Evolutionary conservation across 2,329 filamentous ascomycete genomes (phyloP).

Genomic region (Hypocreales sp.): DNA sequence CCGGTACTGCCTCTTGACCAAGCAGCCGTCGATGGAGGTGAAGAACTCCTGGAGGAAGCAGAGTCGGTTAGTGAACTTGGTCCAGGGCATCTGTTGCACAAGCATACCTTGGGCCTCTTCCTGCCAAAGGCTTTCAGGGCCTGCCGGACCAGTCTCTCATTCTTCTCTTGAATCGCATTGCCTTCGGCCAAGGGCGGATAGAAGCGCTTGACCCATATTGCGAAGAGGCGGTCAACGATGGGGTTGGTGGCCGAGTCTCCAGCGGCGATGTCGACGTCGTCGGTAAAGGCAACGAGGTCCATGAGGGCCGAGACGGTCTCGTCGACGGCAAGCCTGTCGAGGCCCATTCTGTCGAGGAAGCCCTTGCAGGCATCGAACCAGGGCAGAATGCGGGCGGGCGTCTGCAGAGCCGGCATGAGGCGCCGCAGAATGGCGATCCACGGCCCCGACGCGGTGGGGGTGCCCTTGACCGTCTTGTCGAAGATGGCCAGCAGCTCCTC

Average conservation of each 20-base stretch:
- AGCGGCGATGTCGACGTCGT: conserved; percentile 33
- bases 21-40: conserved; percentile 45
- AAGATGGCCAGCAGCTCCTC: conserved; percentile 57
- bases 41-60: conserved; percentile 44
- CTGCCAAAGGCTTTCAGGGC: conserved; percentile 47
- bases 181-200: conserved; percentile 20
- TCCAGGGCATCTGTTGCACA: too few relatives aligned
- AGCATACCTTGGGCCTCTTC: conserved; percentile 42
- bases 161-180: conserved; percentile 23
- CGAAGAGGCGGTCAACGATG: conserved; percentile 40
- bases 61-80: too few relatives aligned
- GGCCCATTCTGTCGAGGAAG: conserved; percentile 31
- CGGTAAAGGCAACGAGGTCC: conserved; percentile 47
- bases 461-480: conserved; percentile 44
- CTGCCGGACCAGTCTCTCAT: conserved; percentile 33
- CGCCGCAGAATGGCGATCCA: conserved; percentile 54
- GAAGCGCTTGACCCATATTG: conserved; percentile 39
- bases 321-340: conserved; percentile 46
- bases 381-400: conserved; percentile 44
- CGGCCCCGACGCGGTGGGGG: conserved; percentile 40
- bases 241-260: conserved; percentile 27
- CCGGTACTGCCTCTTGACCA: conserved; percentile 49
- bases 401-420: conserved; percentile 47
- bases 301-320: conserved; percentile 51
- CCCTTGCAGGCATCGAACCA: conserved; percentile 49